phyloP scores from a whole-genome alignment of 2,329 filamentous ascomycete species.

The Alternaria rosae region DNA sequence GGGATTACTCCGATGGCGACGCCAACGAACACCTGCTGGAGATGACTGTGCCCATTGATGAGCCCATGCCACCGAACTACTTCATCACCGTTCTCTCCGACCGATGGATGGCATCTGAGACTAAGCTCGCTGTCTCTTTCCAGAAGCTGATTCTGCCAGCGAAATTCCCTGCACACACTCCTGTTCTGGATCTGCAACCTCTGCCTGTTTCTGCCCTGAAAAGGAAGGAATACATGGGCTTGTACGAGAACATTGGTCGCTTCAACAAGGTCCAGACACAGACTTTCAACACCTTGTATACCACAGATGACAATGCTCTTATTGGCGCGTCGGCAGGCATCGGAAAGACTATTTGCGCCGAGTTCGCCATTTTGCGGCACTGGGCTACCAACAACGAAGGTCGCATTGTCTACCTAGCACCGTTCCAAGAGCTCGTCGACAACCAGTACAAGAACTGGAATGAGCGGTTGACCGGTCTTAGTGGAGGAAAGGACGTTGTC shows the following conservation, averaged over 20 bases:
- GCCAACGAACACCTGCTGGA: constrained; percentile 94
- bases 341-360: constrained; percentile 95
- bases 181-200: constrained; percentile 88
- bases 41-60: constrained; percentile 94
- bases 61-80: constrained; percentile 98
- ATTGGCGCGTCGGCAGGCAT: constrained; percentile 92
- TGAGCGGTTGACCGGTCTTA: constrained; percentile 73
- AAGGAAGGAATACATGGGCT: constrained; percentile 76
- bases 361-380: constrained; percentile 88
- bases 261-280: constrained; percentile 99
- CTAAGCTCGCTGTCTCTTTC: constrained; percentile 90
- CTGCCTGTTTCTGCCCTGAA: constrained; percentile 90
- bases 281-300: constrained; percentile 91
- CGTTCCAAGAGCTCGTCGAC: constrained; percentile 92
- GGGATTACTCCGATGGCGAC: constrained; percentile 84
- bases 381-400: constrained; percentile 78
- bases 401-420: constrained; percentile 90
- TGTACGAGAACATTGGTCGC: constrained; percentile 84
- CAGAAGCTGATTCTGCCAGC: constrained; percentile 93
- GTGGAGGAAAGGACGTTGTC: constrained; percentile 86
- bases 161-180: constrained; percentile 94
- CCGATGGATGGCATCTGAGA: constrained; percentile 98
- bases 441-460: constrained; percentile 84
- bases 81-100: constrained; percentile 96
- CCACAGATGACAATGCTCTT: constrained; percentile 91